Percentiles rank a stretch among this genome's conserved stretches.
These are phyloP conservation scores for Cornus kousa DNA, from an alignment of 148 eudicot species.

Conservation along the genomic window DNA sequence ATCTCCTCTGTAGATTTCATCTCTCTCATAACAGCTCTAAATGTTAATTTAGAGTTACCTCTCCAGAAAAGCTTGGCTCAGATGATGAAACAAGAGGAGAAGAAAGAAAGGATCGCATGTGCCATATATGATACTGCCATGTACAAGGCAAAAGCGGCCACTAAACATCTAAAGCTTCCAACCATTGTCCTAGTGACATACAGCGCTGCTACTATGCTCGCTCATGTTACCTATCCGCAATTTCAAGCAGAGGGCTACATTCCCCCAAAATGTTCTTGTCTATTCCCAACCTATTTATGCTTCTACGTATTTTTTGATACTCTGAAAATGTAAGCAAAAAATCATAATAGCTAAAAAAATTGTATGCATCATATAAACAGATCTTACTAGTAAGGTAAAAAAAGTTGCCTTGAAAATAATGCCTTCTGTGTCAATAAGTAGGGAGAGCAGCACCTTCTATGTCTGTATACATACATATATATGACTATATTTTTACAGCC, in stretches of 20 bases:
- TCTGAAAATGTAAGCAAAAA: too few species aligned
- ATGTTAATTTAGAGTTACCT: conserved; percentile 26
- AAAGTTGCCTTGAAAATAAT: background rate
- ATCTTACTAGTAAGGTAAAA: too few species aligned
- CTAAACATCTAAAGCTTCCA: conserved; percentile 34
- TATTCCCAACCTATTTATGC: background rate
- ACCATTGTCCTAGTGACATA: conserved; percentile 35
- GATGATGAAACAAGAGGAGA: background rate
- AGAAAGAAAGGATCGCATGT: conserved; percentile 25
- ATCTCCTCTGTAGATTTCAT: background rate
- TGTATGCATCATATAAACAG: too few species aligned
- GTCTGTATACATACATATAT: background rate
- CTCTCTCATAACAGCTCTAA: background rate
- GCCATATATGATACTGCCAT: conserved; percentile 31
- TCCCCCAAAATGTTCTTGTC: conserved; percentile 26
- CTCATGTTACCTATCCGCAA: conserved; percentile 18
- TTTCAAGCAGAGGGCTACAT: conserved; percentile 32
- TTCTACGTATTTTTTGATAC: too few species aligned
- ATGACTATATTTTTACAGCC: background rate
- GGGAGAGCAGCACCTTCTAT: too few species aligned
- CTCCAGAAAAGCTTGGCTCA: conserved; percentile 23
- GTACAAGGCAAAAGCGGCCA: conserved; percentile 22
- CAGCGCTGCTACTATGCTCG: conserved; percentile 18
- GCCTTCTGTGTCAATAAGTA: background rate
- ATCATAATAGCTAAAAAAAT: too few species aligned